These are phyloP conservation scores for Gleditsia sinensis DNA, from an alignment of 306 rosid species.

Conservation along the genomic window DNA sequence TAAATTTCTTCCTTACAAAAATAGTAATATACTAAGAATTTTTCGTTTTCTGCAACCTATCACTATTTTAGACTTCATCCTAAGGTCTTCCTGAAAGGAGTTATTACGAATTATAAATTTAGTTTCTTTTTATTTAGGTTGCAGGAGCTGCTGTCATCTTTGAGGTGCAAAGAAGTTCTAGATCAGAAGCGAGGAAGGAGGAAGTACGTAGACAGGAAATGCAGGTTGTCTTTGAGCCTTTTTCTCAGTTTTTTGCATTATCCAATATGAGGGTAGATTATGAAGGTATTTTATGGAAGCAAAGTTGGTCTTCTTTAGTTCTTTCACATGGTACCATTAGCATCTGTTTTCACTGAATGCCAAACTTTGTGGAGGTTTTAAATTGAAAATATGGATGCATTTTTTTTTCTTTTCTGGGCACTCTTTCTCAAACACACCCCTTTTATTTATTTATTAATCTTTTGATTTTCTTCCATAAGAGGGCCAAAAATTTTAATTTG, in stretches of 20 bases:
- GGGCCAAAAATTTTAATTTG: neutral
- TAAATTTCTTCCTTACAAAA: neutral
- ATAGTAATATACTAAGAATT: neutral
- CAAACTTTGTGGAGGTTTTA: conserved; percentile 3
- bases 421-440: neutral
- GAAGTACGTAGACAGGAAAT: conserved; percentile 46
- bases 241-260: conserved; percentile 9
- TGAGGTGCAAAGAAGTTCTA: conserved; percentile 55
- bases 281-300: conserved; percentile 30
- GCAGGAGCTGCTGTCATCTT: conserved; percentile 50
- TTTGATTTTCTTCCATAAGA: neutral
- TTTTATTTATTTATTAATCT: too few species aligned
- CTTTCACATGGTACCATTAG: neutral
- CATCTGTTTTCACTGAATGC: neutral
- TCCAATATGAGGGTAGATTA: neutral
- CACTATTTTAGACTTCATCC: neutral
- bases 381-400: conserved; percentile 20
- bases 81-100: conserved; percentile 12
- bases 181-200: conserved; percentile 55
- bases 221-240: conserved; percentile 37
- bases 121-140: conserved; percentile 40
- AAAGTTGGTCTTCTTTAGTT: conserved; percentile 18
- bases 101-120: neutral
- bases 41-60: neutral
- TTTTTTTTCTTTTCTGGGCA: too few species aligned